Conservation (phyloP, 345 rosid genomes). For the Kernera saxatilis region DNA sequence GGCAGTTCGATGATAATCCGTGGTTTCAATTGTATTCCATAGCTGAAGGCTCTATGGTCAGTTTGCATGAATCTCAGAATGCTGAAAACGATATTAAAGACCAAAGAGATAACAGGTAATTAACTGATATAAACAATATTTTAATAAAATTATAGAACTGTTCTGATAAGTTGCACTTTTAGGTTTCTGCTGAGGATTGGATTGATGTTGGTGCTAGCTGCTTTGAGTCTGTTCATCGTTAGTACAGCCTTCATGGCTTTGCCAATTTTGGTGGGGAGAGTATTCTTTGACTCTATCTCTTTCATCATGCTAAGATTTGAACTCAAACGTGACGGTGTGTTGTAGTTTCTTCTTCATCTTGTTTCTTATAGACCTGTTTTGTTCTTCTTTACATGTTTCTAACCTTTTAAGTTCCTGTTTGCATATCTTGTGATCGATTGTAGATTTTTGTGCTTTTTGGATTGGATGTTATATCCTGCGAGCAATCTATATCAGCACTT, state of each 20-base stretch:
- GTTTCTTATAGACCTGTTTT: neutral
- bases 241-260: conserved; percentile 14
- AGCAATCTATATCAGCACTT: neutral
- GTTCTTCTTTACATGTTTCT: neutral
- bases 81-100: neutral
- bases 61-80: neutral
- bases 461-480: neutral
- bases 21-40: neutral
- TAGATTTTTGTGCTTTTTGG: conserved; percentile 10
- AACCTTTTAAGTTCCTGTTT: neutral
- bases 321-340: conserved; percentile 6
- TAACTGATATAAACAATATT: neutral
- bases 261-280: conserved; percentile 20
- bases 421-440: neutral
- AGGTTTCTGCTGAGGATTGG: conserved; percentile 17
- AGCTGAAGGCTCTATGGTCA: conserved; percentile 14
- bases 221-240: conserved; percentile 1
- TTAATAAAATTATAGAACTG: neutral
- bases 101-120: neutral
- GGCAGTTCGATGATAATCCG: neutral
- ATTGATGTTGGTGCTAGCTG: conserved; percentile 17
- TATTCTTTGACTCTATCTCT: neutral
- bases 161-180: neutral
- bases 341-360: neutral
- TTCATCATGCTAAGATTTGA: neutral